Evolutionary conservation across 768 basidiomycete species (phyloP), one percentile per base, ranked within the genome.

Genomic region (Lentinula lateritia): DNA sequence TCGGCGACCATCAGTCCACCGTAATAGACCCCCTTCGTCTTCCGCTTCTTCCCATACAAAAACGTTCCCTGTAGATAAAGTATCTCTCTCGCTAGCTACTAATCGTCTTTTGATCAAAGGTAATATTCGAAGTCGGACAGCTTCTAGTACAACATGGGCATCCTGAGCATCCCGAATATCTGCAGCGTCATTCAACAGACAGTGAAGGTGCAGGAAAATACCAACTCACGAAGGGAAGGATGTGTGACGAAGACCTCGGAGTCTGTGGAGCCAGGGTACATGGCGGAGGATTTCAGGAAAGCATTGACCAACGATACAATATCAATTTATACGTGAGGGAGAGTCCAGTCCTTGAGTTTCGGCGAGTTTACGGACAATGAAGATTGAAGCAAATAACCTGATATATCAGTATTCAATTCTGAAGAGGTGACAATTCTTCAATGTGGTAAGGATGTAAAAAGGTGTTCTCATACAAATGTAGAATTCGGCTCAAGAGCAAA

Each of bases 41-140:
- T 88, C 89, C 3, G 89, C 88, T 70, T 92, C 90, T 66, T 92
- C 90, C 90, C 90, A 92, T 42, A 92, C 90, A 66, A 90, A 92
- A 45, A 92, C 82, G 62, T 91, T 88, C 2, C 90, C 90, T 55
- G 89, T 88, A 42, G 70, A 70, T 5, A 92, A 76, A 45, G 86
- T 83, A 38, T 89, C 89, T 48, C 90, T 78, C 69, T 92, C 90
- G 62, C 75, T 83, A 3, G 85, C 77, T 12, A 86, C 81, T n/a
- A 92, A 76, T 8, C 90, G 83, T 18, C 88, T 83, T 62, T 81
- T 87, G 63, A 91, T 84, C 57, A 92, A 75, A 6, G 90, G 90
- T 36, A 92, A 75, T 43, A 88, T 75, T 63, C 84, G 84, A 52
- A 83, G 80, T 34, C 90, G 81, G 55, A 91, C 90, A 7, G 90